Base-by-base conservation (phyloP, 2,329 filamentous ascomycete genomes). In the Chlorencoelia australis region DNA sequence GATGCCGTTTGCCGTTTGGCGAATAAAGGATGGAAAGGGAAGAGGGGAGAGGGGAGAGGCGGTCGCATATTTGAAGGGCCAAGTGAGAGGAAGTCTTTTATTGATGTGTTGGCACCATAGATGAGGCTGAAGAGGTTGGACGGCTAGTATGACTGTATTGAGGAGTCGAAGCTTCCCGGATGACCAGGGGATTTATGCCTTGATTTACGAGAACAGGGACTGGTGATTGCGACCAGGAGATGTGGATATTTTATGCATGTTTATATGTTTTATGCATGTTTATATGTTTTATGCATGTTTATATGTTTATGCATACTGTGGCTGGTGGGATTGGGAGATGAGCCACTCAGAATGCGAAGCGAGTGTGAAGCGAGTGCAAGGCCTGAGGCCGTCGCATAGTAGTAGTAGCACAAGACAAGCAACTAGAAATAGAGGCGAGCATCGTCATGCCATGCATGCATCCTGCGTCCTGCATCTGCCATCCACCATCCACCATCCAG, bases 11-110 rank as follows among this genome's bases (percentile, higher is more conserved):
- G 41, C 40, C 35, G 41, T 34, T 6, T 20, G 15, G 32, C 28
- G 27, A 30, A 37, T 37, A 22, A 27, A 37, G 35, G 38, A 40
- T 7, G 5, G 16, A 5, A 19, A 32, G 14, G 9, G 15, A 25
- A 32, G 9, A 17, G n/a, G 14, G 6, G 5, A 24, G 38, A 39
- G 18, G 25, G 21, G 35, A 46, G 40, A 47, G 47, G 26, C 44
- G 51, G 51, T 47, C 51, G 53, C 51, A 55, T 52, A 47, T 47
- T 39, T 46, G 41, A 48, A 49, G 49, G 44, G 49, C 47, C 45
- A 49, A 51, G 49, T 40, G 38, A 20, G 33, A 24, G 14, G 41
- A 43, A 30, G 37, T 46, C 33, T 44, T 41, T 43, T 45, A 45
- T 42, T 41, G 47, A 47, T 53, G 51, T 46, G 51, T 33, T 53